A percentile compares a stretch with the other conserved stretches of the same genome.
Evolutionary conservation across 1,139 yeast species (phyloP).

Genomic region (Scheffersomyces titani): DNA sequence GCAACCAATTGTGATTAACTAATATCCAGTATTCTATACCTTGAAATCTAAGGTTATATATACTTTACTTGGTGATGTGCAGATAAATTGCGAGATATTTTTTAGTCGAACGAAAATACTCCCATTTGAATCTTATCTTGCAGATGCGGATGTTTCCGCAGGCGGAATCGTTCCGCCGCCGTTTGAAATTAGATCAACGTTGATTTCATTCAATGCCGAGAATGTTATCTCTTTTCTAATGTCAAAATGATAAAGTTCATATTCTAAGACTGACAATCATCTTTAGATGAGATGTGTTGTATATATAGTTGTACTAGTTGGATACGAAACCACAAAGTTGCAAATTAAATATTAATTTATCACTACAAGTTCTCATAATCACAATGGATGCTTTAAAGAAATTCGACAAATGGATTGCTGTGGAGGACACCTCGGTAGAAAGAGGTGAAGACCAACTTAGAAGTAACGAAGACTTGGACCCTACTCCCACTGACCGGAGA

Average conservation of each 20-base stretch:
- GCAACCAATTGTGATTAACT: neutral
- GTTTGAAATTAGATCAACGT: neutral
- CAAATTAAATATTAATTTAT: neutral
- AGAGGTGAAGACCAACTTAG: slow-evolving; percentile 1
- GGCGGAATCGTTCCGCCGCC: neutral
- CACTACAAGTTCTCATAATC: neutral
- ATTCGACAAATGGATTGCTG: neutral
- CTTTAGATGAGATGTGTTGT: neutral
- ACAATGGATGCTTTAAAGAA: neutral
- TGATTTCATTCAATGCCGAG: neutral
- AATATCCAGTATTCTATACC: neutral
- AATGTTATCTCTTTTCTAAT: neutral
- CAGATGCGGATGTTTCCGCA: neutral
- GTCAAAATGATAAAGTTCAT: neutral
- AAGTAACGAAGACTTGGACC: slow-evolving; percentile 9
- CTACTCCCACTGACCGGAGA: slow-evolving; percentile 10
- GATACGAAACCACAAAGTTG: neutral
- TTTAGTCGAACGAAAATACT: neutral
- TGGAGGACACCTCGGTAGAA: neutral
- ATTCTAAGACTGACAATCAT: neutral
- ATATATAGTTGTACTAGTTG: neutral
- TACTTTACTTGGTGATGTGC: neutral
- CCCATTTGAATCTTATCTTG: neutral
- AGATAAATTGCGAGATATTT: neutral
- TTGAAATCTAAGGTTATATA: neutral